Percentiles rank a stretch among this genome's conserved stretches.
Evolutionary conservation across 1,284 basidiomycete species (phyloP).

Genomic region (Cutaneotrichosporon curvatum): DNA sequence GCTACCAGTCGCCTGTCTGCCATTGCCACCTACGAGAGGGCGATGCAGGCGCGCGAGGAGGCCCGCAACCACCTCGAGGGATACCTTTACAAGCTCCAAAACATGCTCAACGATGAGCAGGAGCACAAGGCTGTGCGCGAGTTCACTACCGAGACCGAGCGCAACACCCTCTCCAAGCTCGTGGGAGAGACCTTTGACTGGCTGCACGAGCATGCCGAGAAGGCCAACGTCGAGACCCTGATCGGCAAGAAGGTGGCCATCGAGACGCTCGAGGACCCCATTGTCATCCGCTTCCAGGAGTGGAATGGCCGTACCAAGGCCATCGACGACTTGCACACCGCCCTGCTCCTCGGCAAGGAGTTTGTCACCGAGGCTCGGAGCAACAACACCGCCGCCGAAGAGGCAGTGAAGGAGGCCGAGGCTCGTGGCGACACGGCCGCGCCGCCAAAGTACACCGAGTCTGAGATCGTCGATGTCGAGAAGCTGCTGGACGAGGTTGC

Average conservation of each 20-base stretch:
- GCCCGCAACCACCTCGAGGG: constrained; percentile 85
- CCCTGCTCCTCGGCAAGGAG: constrained; percentile 53
- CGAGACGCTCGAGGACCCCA: constrained; percentile 74
- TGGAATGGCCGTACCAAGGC: constrained; percentile 63
- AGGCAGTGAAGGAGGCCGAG: constrained; percentile 35
- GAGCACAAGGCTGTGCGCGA: constrained; percentile 64
- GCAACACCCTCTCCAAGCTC: constrained; percentile 57
- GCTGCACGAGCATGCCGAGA: constrained; percentile 80
- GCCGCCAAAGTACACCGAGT: constrained; percentile 67
- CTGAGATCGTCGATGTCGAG: constrained; percentile 72
- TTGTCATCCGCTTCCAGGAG: constrained; percentile 79
- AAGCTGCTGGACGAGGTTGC: constrained; percentile 67
- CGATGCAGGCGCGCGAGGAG: constrained; percentile 75
- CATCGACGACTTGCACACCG: constrained; percentile 60
- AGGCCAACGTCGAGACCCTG: constrained; percentile 66
- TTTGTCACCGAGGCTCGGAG: constrained; percentile 72
- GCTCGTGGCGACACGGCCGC: constrained; percentile 47
- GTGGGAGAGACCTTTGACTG: constrained; percentile 68
- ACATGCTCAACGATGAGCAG: constrained; percentile 62
- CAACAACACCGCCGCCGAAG: constrained; percentile 55
- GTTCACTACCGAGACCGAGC: constrained; percentile 67
- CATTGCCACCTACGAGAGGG: constrained; percentile 67
- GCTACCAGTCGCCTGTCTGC: constrained; percentile 66
- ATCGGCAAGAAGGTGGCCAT: constrained; percentile 65
- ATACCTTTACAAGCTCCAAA: constrained; percentile 83